Evolutionary conservation across 768 basidiomycete species (phyloP), one percentile per base, ranked within the genome.

Genomic region (Peribolospora kevripleyi): DNA sequence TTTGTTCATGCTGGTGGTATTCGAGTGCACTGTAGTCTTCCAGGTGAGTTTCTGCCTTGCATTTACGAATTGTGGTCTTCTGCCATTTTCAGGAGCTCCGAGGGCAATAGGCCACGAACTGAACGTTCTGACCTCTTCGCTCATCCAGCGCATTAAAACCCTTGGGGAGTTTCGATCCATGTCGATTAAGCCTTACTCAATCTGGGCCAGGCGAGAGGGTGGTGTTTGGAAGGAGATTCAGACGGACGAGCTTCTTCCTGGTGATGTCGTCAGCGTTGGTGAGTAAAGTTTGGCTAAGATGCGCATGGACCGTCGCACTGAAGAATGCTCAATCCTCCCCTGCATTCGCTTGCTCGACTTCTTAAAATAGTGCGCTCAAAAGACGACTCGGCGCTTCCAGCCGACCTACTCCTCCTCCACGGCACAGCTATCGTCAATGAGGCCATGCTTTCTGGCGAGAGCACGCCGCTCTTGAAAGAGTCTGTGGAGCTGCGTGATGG

Each of bases 1-100:
- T 2, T 73, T 90, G 37, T 95, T 98, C 76, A 98, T 98, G 93
- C 74, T 98, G 42, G 71, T 98, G 50, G 82, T 93, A 59, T 98
- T 98, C 65, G 93, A 98, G 69, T 97, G 90, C 69, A 97, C 93
- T 1, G 88, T 93, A 36, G 91, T 97, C 40, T 97, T 84, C 79
- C 93, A 97, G 80, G 87, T 84, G 45, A 36, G 50, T 40, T 25
- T 25, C 38, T 46, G 10, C n/a, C 9, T 45, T 6, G 3, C 39
- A 49, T 47, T 55, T 5, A 46, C 41, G 40, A 10, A 4, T 52
- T 9, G 3, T 45, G 52, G 39, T 10, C 8, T 37, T 3, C 39
- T 11, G 11, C 48, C 5, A 46, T 5, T 39, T 13, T 56, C 42
- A 48, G 1, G 5, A 47, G 36, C 25, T 46, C 38, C 11, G n/a